Evolutionary conservation across 179 eudicot genomes (phyloP).

Genomic region (Heliamphora pulchella): DNA sequence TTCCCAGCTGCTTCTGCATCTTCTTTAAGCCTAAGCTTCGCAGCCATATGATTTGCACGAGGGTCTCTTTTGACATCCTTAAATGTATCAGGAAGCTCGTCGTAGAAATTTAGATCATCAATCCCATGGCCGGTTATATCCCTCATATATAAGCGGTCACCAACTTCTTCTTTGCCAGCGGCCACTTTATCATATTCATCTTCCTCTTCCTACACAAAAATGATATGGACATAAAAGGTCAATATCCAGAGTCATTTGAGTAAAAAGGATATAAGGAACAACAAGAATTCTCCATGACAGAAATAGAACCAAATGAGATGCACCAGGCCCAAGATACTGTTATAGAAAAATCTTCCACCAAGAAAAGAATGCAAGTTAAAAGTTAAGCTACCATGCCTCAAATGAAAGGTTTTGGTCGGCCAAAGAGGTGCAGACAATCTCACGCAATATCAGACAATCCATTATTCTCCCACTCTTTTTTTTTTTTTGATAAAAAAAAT

Average conservation of each 20-base stretch:
- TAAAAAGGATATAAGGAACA: not conserved
- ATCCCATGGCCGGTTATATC: conserved; percentile 28
- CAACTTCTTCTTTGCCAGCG: conserved; percentile 41
- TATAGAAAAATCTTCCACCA: too few relatives aligned
- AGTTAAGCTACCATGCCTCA: too few relatives aligned
- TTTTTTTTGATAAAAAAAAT: too few relatives aligned
- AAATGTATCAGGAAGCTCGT: conserved; percentile 48
- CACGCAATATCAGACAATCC: too few relatives aligned
- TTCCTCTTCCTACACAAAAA: conserved; percentile 61
- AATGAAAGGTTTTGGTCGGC: too few relatives aligned
- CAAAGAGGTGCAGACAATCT: too few relatives aligned
- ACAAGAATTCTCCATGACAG: too few relatives aligned
- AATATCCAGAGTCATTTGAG: not conserved
- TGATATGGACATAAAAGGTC: not conserved
- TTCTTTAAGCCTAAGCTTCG: conserved; percentile 52
- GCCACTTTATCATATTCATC: conserved; percentile 71
- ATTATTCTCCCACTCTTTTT: too few relatives aligned
- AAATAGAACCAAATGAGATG: too few relatives aligned
- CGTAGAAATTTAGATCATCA: conserved; percentile 20
- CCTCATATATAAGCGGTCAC: conserved; percentile 51
- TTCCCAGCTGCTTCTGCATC: conserved; percentile 47
- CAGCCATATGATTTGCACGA: conserved; percentile 57
- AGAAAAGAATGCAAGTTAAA: too few relatives aligned
- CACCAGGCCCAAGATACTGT: too few relatives aligned
- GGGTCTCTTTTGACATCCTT: conserved; percentile 42